Evolutionary conservation across 2,329 filamentous ascomycete genomes (phyloP).

Genomic region (Calycina herbarum): DNA sequence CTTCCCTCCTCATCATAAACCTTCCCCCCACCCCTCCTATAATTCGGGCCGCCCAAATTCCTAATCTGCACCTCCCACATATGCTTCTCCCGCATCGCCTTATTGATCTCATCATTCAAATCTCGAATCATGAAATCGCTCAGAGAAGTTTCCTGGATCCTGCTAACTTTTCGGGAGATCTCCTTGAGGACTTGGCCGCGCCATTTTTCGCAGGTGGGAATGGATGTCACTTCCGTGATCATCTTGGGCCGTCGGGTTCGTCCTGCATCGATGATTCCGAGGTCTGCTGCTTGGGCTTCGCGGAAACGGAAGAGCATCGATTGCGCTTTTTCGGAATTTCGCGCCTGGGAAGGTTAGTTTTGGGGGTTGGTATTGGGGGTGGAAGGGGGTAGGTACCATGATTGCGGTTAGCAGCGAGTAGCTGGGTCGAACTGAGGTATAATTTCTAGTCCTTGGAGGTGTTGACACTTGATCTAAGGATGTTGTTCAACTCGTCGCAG

Average conservation of each 20-base stretch:
- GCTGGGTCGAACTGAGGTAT: conserved; percentile 4
- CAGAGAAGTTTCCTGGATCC: conserved; percentile 89
- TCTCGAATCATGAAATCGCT: conserved; percentile 97
- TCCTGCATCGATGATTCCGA: conserved; percentile 92
- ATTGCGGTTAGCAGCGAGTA: conserved; percentile 21
- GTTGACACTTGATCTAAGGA: conserved; percentile 6
- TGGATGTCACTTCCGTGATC: conserved; percentile 81
- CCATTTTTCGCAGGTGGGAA: conserved; percentile 95
- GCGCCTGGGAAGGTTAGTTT: conserved; percentile 59
- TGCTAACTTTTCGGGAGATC: conserved; percentile 92
- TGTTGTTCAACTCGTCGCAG: background rate
- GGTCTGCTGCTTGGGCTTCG: conserved; percentile 91
- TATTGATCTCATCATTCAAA: conserved; percentile 99
- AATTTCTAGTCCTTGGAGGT: background rate
- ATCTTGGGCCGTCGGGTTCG: conserved; percentile 86
- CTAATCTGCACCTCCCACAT: conserved; percentile 98
- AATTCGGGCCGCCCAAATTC: conserved; percentile 94
- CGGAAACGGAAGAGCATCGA: conserved; percentile 99
- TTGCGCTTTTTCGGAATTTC: conserved; percentile 97
- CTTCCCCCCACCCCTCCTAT: conserved; percentile 55
- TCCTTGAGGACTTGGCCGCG: conserved; percentile 96
- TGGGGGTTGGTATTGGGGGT: background rate
- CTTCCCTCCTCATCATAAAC: conserved; percentile 55
- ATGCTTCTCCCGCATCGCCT: conserved; percentile 97
- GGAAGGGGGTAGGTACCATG: conserved; percentile 30